Conservation (phyloP, 140 eudicot species). For the Anethum foeniculum region DNA sequence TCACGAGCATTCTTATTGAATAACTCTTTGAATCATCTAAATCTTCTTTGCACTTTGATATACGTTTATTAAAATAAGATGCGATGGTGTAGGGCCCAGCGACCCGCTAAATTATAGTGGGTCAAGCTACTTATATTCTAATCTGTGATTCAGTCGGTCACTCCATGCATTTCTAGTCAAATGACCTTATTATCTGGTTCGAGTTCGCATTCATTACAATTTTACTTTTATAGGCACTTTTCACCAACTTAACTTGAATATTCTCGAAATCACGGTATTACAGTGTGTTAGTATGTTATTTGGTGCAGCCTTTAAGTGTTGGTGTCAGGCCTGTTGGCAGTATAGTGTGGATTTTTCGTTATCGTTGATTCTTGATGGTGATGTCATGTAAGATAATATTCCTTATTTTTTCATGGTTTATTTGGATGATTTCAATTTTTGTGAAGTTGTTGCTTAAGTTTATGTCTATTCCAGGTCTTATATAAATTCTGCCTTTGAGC, state of each 20-base stretch:
- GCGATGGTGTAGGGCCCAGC: neutral
- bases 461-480: constrained; percentile 66
- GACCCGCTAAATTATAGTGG: neutral
- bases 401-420: constrained; percentile 6
- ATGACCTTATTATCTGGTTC: neutral
- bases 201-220: neutral
- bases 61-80: neutral
- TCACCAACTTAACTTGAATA: neutral
- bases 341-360: constrained; percentile 61
- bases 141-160: neutral
- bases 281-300: constrained; percentile 11
- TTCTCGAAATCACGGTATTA: neutral
- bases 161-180: neutral
- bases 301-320: constrained; percentile 81
- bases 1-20: neutral
- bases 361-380: constrained; percentile 59
- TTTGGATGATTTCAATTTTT: constrained; percentile 19
- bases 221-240: neutral
- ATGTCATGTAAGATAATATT: constrained; percentile 67
- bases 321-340: constrained; percentile 98
- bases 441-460: constrained; percentile 8
- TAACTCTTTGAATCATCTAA: neutral
- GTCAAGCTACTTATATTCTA: neutral
- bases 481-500: constrained; percentile 89
- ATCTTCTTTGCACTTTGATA: neutral